Evolutionary conservation across 148 eudicot genomes (phyloP).

Genomic region (Vaccinium darrowii): DNA sequence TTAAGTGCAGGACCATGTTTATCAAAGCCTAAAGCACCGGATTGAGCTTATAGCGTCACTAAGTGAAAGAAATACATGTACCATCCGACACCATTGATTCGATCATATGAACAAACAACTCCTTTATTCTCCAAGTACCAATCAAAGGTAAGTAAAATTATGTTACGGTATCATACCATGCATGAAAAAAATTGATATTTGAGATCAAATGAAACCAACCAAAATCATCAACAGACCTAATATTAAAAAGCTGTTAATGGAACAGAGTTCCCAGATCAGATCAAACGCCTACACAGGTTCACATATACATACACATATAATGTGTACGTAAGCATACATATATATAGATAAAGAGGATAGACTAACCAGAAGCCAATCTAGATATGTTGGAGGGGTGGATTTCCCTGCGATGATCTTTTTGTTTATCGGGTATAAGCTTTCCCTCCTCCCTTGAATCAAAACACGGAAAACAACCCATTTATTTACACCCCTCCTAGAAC

Average conservation of each 20-base stretch:
- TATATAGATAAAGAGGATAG: not conserved
- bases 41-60: not conserved
- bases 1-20: not conserved
- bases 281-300: slow-evolving; percentile 15
- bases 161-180: not conserved
- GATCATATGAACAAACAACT: not conserved
- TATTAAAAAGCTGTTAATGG: not conserved
- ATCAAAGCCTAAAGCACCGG: not conserved
- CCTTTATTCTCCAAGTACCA: not conserved
- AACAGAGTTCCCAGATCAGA: slow-evolving; percentile 30
- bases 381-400: slow-evolving; percentile 56
- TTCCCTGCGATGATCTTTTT: slow-evolving; percentile 46
- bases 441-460: slow-evolving; percentile 86
- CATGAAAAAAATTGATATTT: not conserved
- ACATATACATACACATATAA: not conserved
- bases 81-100: not conserved
- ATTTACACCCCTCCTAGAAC: not conserved
- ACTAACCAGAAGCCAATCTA: slow-evolving; percentile 78
- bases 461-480: slow-evolving; percentile 88
- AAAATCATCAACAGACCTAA: slow-evolving; percentile 1
- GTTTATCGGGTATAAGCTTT: slow-evolving; percentile 48
- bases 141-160: not conserved
- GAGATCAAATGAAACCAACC: not conserved
- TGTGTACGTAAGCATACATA: too few species aligned
- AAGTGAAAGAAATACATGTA: not conserved